Evolutionary conservation across 345 rosid genomes (phyloP), one percentile per base, ranked within the genome.

Genomic region (Salix purpurea): DNA sequence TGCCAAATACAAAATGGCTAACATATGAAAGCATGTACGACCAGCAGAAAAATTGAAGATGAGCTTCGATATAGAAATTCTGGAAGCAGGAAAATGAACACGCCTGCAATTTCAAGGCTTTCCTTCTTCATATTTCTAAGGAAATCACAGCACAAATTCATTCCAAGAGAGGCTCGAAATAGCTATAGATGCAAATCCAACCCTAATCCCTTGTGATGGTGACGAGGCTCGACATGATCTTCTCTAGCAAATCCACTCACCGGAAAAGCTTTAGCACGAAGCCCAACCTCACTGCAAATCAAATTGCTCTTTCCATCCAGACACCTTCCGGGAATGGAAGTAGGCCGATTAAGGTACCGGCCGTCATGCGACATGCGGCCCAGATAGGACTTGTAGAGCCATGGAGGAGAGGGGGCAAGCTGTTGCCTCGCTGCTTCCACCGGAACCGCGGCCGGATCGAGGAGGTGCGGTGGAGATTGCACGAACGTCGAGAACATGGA

Each of bases 171-270:
- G 28, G 62, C 26, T 58, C 13, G 1, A 58, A 58, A 23, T n/a
- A 23, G 62, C 28, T 76, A 37, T 28, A 78, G 36, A 78, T 73
- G 81, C 81, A 78, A 73, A 54, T 78, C 77, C 73, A 78, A 44
- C 44, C 81, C 77, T 46, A 72, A 65, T 40, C 77, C 77, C 37
- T 73, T 56, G 7, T 73, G 69, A 39, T 16, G n/a, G 16, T 56
- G 46, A 40, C 12, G 24, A 9, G 23, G 5, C 65, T 65, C 72
- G 8, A n/a, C 34, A 40, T 28, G 30, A 28, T 78, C 81, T n/a
- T 73, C 77, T 34, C 77, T 61, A 7, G 13, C 39, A 7, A 78
- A 50, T 13, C 56, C 80, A 40, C 72, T 40, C 68, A 15, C 77
- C 26, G 69, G 73, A 46, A 18, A 67, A 56, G 16, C 62, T 46